Evolutionary conservation across 169 alveolate species (phyloP).

Genomic region (Eimeria nieschulzi): DNA sequence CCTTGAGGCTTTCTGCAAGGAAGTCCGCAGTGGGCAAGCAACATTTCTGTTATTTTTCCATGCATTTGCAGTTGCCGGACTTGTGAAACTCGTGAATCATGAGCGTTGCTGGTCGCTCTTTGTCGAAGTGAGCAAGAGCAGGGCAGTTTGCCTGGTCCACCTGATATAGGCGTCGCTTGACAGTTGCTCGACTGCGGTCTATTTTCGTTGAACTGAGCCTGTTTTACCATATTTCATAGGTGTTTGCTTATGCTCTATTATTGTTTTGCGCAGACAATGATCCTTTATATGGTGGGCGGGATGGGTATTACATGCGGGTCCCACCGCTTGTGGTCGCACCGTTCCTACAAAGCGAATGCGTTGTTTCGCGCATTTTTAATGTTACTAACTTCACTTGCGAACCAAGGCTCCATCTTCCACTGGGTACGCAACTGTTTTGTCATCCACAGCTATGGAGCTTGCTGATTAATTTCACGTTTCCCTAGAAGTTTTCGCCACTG

Average conservation of each 20-base stretch:
- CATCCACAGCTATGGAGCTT: neutral
- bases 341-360: constrained; percentile 84
- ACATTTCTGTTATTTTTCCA: constrained; percentile 80
- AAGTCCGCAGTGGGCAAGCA: constrained; percentile 78
- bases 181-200: too few species aligned
- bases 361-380: constrained; percentile 81
- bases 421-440: constrained; percentile 81
- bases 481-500: neutral
- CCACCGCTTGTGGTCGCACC: constrained; percentile 90
- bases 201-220: too few species aligned
- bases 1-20: constrained; percentile 76
- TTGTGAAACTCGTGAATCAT: constrained; percentile 77
- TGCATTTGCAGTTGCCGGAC: constrained; percentile 81
- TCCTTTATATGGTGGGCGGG: constrained; percentile 83
- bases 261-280: constrained; percentile 31
- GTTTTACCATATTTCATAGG: too few species aligned
- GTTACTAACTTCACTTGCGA: constrained; percentile 85
- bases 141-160: neutral
- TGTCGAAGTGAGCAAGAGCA: constrained; percentile 77
- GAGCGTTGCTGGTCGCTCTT: constrained; percentile 77
- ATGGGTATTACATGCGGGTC: constrained; percentile 91
- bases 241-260: neutral
- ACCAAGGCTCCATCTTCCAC: constrained; percentile 87
- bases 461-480: neutral
- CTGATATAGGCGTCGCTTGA: neutral